Percentiles rank a stretch among this genome's conserved stretches.
Evolutionary conservation across 768 basidiomycete species (phyloP).

Genomic region (Saitozyma sp.): DNA sequence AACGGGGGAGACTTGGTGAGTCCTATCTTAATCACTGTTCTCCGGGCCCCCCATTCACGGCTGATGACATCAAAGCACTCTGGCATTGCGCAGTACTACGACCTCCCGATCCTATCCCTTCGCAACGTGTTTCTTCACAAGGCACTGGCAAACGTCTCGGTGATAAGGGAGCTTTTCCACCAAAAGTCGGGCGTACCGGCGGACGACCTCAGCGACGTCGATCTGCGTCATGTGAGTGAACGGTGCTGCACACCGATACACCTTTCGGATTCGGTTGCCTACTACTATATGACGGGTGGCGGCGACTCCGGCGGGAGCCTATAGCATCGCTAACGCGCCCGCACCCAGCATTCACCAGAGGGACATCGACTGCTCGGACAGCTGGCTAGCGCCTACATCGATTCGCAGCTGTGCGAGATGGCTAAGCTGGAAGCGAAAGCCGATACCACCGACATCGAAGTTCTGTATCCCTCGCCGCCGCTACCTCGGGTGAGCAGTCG

Average conservation of each 20-base stretch:
- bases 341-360: constrained; percentile 18
- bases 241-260: no score
- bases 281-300: no score
- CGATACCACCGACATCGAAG: constrained; percentile 14
- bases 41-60: neutral
- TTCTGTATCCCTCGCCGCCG: constrained; percentile 19
- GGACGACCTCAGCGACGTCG: constrained; percentile 28
- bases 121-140: constrained; percentile 45
- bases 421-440: constrained; percentile 7
- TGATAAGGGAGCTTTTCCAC: constrained; percentile 27
- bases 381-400: constrained; percentile 33
- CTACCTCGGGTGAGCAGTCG: constrained; percentile 30
- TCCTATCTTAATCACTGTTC: neutral
- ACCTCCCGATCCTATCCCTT: constrained; percentile 43
- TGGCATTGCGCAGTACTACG: constrained; percentile 50
- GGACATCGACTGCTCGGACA: constrained; percentile 31
- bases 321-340: neutral
- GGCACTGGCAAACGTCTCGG: constrained; percentile 24
- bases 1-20: constrained; percentile 18
- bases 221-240: constrained; percentile 46
- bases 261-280: no score
- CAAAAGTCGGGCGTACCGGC: constrained; percentile 5
- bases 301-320: neutral
- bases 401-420: constrained; percentile 37
- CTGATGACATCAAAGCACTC: constrained; percentile 27